phyloP scores from a whole-genome alignment of 495 filamentous ascomycete species.

The Daldinia decipiens region DNA sequence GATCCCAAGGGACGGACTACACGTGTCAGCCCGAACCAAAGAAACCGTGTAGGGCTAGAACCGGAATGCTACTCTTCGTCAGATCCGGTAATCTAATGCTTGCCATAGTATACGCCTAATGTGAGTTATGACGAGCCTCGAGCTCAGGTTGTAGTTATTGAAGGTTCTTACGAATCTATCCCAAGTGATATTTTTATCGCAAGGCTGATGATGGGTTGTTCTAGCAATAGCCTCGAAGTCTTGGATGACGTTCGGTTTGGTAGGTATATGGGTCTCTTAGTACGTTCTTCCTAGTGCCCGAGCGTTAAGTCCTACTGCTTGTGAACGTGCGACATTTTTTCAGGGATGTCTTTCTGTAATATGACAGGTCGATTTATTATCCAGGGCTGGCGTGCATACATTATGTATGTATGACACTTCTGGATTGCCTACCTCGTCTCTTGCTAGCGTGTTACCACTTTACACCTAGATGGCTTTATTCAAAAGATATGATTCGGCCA shows the following conservation, averaged over 20 bases:
- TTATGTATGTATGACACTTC: neutral
- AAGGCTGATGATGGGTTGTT: neutral
- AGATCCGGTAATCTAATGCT: neutral
- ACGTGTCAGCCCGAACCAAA: neutral
- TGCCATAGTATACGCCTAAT: neutral
- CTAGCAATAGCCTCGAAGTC: neutral
- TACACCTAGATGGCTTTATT: neutral
- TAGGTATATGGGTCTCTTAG: neutral
- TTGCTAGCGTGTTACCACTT: neutral
- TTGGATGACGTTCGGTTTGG: neutral
- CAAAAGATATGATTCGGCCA: neutral
- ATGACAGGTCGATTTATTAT: neutral
- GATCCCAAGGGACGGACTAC: neutral
- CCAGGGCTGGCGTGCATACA: neutral
- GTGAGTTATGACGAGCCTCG: neutral
- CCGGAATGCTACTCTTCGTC: neutral
- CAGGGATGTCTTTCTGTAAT: constrained; percentile 1
- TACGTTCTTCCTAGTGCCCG: neutral
- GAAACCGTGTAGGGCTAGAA: neutral
- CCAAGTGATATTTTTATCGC: neutral
- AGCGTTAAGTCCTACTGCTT: constrained; percentile 3
- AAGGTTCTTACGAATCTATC: neutral
- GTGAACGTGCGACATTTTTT: neutral
- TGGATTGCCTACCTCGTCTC: neutral
- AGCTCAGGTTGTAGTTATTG: neutral